Base-by-base conservation (phyloP, 1,139 yeast genomes). In the Blastobotrys ciferrii region DNA sequence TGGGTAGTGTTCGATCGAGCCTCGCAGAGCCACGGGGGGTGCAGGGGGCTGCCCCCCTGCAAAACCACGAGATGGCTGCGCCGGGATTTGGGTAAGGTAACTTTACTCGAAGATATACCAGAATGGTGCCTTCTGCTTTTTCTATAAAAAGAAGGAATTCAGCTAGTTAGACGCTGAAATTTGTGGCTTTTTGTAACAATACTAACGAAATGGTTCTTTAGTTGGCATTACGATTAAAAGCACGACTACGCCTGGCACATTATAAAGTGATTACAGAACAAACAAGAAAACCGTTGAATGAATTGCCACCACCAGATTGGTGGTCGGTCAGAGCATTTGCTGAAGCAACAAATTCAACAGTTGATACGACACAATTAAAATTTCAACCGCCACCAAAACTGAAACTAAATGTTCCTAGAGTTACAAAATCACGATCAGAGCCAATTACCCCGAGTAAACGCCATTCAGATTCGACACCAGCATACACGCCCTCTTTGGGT, bases 211-310 rank as follows among this genome's bases (percentile, higher is more conserved):
- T n/a, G n/a, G n/a, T n/a, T n/a, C n/a, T n/a, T 31, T n/a, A 7
- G 40, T 23, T 80, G 25, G 89, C 91, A 12, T 74, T 84, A 45
- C 78, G 80, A 61, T 74, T 87, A 60, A 83, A 83, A 62, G 72
- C 82, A 58, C 80, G 91, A 59, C 74, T 88, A 35, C 85, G 82
- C 61, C 70, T 87, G 58, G 97, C 97, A 1, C 78, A 84, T 59
- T 87, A 81, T 70, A 87, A 87, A 63, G 78, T 86, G 50, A 78
- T 70, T 49, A 80, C 84, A 2, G 74, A 80, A 57, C 85, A 81
- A 61, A 67, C 73, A 1, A 63, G 58, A 20, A 62, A 68, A 2
- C 68, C 76, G 3, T 50, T 74, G 40, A 46, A 57, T 12, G 58
- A 63, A n/a, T 58, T 66, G 43, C 58, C 65, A 3, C 48, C 51